Conservation (phyloP, 192 early-diverging fungal species). For the Paraglomus brasilianum region DNA sequence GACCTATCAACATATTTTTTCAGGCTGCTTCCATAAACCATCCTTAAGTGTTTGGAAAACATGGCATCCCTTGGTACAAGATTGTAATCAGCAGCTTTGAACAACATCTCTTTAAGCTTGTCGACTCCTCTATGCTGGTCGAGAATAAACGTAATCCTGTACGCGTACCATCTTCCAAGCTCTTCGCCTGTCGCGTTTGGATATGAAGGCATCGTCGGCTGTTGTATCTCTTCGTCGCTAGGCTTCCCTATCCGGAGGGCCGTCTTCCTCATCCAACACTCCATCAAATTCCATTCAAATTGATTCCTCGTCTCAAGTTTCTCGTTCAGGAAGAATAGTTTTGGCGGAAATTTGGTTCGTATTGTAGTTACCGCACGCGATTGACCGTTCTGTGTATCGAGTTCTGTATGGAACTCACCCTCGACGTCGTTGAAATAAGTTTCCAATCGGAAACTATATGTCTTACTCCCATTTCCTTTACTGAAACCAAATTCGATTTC, state of each 20-base stretch:
- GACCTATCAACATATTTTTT: conserved; percentile 27
- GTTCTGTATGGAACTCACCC: conserved; percentile 29
- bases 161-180: conserved; percentile 47
- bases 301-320: conserved; percentile 1
- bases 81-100: conserved; percentile 39
- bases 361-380: conserved; percentile 37
- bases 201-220: conserved; percentile 34
- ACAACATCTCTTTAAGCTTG: conserved; percentile 17
- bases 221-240: background rate
- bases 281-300: conserved; percentile 23
- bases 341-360: conserved; percentile 40
- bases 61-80: conserved; percentile 19
- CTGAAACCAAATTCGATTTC: conserved; percentile 34
- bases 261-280: conserved; percentile 36
- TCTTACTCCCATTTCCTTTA: conserved; percentile 11
- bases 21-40: background rate
- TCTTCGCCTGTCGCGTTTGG: conserved; percentile 33
- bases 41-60: background rate
- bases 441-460: conserved; percentile 29
- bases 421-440: conserved; percentile 39
- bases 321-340: conserved; percentile 38
- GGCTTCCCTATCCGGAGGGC: conserved; percentile 23
- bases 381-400: background rate
- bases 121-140: background rate
- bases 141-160: conserved; percentile 30